These are phyloP conservation scores for Plantago ovata DNA, from an alignment of 257 asterid species.

Conservation along the genomic window DNA sequence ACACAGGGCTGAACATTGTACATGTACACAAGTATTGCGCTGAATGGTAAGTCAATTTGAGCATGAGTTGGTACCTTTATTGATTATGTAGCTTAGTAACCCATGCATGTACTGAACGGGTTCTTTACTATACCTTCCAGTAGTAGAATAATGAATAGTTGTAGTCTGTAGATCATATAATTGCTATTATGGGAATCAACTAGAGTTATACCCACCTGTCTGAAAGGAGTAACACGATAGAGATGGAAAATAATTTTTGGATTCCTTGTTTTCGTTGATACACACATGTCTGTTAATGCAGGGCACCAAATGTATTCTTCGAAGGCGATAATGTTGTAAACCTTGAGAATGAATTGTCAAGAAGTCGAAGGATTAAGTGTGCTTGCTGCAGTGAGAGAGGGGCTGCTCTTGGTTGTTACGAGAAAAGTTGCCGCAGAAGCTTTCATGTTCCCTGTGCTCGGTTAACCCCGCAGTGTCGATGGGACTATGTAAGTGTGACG, in stretches of 20 bases:
- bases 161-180: neutral
- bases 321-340: constrained; percentile 60
- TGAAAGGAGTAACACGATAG: neutral
- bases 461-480: constrained; percentile 71
- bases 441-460: constrained; percentile 95
- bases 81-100: neutral
- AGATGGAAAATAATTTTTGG: neutral
- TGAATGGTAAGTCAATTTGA: constrained; percentile 65
- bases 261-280: no score
- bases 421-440: constrained; percentile 79
- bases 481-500: constrained; percentile 66
- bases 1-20: constrained; percentile 35
- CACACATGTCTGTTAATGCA: constrained; percentile 32
- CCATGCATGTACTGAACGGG: no score
- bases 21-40: constrained; percentile 74
- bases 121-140: neutral
- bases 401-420: constrained; percentile 95
- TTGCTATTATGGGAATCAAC: neutral
- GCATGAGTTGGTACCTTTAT: neutral
- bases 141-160: neutral
- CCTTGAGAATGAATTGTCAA: constrained; percentile 71
- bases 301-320: constrained; percentile 95
- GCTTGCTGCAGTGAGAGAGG: constrained; percentile 83
- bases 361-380: constrained; percentile 81
- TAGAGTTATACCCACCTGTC: neutral